phyloP scores from a whole-genome alignment of 768 basidiomycete genomes.

The Agaricus blazei region DNA sequence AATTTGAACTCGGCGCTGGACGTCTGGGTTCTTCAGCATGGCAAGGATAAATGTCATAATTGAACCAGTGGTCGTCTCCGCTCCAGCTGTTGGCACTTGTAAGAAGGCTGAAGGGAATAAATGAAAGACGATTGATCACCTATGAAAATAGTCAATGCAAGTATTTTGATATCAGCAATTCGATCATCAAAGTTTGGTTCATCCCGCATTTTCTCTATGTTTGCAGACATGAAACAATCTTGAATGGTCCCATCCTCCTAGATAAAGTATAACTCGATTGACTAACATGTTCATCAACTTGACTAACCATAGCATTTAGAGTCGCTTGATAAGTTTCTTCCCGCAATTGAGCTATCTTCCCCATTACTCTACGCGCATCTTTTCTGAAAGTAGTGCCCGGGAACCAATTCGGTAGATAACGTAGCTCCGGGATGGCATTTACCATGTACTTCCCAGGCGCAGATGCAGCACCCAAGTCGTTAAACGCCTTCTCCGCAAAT shows the following conservation, averaged over 20 bases:
- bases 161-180: neutral
- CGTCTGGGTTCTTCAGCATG: constrained; percentile 9
- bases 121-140: neutral
- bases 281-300: neutral
- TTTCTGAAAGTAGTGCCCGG: constrained; percentile 28
- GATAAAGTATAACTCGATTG: no score
- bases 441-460: constrained; percentile 16
- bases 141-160: neutral
- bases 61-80: neutral
- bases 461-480: constrained; percentile 11
- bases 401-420: constrained; percentile 23
- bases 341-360: neutral
- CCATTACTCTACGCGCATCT: constrained; percentile 20
- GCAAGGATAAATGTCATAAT: constrained; percentile 1
- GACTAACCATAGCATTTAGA: constrained; percentile 4
- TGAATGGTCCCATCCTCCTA: neutral
- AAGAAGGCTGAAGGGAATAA: neutral
- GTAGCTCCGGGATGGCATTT: constrained; percentile 17
- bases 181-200: neutral
- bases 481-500: constrained; percentile 13
- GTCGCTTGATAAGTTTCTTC: constrained; percentile 3
- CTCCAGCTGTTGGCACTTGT: neutral
- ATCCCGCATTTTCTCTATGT: neutral
- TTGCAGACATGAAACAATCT: neutral
- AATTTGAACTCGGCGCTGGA: constrained; percentile 17